Conservation (phyloP, 1,284 basidiomycete genomes). For the Thelephora terrestris region DNA sequence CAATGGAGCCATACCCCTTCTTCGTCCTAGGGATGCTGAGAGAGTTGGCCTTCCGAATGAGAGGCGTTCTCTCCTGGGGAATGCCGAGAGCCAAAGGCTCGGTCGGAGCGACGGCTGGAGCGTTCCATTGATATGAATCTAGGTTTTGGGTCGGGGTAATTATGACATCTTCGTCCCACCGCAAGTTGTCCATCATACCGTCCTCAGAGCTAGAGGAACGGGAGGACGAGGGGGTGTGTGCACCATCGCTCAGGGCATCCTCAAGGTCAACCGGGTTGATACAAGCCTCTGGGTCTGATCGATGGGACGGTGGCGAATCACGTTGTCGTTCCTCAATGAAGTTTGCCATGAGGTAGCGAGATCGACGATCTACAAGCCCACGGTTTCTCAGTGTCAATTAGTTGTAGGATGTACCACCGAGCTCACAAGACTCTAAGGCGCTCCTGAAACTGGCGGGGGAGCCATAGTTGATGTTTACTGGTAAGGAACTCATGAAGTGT, state of each 20-base stretch:
- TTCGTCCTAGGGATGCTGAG: slow-evolving; percentile 4
- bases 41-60: slow-evolving; percentile 1
- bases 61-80: neutral
- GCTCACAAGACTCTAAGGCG: neutral
- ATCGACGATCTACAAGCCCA: neutral
- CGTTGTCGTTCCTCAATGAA: neutral
- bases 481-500: neutral
- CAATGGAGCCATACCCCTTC: slow-evolving; percentile 30
- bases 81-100: slow-evolving; percentile 6
- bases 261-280: slow-evolving; percentile 8
- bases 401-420: neutral
- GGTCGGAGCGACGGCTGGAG: slow-evolving; percentile 4
- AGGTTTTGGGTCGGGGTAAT: slow-evolving; percentile 8
- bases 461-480: neutral
- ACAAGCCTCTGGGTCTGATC: neutral
- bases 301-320: neutral
- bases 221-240: slow-evolving; percentile 12
- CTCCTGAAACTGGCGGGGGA: neutral
- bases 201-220: slow-evolving; percentile 19
- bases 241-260: slow-evolving; percentile 13
- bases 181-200: slow-evolving; percentile 29
- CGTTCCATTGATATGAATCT: neutral
- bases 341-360: neutral
- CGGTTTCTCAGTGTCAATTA: neutral
- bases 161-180: slow-evolving; percentile 36